Evolutionary conservation across 352 stramenopile species (phyloP).

Genomic region (Pythium aquatile): DNA sequence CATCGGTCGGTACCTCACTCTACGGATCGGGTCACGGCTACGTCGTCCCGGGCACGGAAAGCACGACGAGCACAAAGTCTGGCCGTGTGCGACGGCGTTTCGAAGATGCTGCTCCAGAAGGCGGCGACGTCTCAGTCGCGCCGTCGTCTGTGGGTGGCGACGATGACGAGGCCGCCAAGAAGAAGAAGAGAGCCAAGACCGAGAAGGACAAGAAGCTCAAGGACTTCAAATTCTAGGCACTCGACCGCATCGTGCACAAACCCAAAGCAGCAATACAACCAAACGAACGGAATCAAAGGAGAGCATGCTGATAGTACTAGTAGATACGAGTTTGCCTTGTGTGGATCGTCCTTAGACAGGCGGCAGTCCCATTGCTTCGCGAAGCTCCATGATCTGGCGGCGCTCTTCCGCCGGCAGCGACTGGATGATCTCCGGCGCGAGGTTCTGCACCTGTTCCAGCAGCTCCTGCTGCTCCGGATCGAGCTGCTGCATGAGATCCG

Average conservation of each 20-base stretch:
- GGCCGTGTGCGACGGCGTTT: slow-evolving; percentile 68
- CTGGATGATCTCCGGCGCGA: slow-evolving; percentile 80
- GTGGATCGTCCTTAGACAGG: slow-evolving; percentile 36
- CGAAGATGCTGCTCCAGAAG: slow-evolving; percentile 47
- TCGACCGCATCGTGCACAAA: neutral
- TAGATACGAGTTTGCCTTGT: neutral
- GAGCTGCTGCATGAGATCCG: slow-evolving; percentile 62
- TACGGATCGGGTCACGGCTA: slow-evolving; percentile 79
- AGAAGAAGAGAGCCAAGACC: slow-evolving; percentile 74
- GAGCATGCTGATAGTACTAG: neutral
- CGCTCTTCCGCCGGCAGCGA: slow-evolving; percentile 66
- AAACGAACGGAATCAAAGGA: slow-evolving; percentile 12
- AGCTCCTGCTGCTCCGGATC: slow-evolving; percentile 77
- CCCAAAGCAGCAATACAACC: neutral
- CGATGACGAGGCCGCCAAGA: slow-evolving; percentile 53
- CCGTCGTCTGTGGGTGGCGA: slow-evolving; percentile 34
- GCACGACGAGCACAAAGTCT: slow-evolving; percentile 38
- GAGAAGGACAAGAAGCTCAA: slow-evolving; percentile 85
- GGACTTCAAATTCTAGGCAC: slow-evolving; percentile 79
- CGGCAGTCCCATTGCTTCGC: slow-evolving; percentile 72
- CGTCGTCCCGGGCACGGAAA: slow-evolving; percentile 46
- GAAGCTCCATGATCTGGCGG: slow-evolving; percentile 82
- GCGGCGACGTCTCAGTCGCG: slow-evolving; percentile 23
- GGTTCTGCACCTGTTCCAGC: slow-evolving; percentile 78
- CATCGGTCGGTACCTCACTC: slow-evolving; percentile 65